Conservation (phyloP, 192 early-diverging fungal species). For the Geranomyces variabilis region DNA sequence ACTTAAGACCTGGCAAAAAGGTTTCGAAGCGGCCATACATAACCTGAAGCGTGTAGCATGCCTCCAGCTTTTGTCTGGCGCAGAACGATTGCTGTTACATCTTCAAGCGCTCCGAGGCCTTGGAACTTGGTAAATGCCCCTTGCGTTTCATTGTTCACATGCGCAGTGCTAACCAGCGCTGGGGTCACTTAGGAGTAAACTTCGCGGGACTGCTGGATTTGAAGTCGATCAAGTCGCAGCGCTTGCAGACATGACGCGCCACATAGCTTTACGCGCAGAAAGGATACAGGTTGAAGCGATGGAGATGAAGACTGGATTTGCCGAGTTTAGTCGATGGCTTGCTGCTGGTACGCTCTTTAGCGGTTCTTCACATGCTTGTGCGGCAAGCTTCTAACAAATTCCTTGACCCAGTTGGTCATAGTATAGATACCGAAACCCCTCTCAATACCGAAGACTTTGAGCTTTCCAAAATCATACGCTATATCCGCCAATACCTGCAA, state of each 20-base stretch:
- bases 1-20: not conserved
- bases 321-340: not conserved
- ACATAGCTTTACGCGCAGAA: not conserved
- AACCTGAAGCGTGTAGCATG: not conserved
- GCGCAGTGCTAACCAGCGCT: no score
- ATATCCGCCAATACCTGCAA: not conserved
- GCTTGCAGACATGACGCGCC: no score
- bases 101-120: conserved; percentile 9
- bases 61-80: not conserved
- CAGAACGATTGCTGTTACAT: conserved; percentile 3
- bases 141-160: no score
- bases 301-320: not conserved
- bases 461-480: not conserved
- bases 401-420: not conserved
- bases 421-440: not conserved
- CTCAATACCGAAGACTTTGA: not conserved
- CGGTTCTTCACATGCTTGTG: not conserved
- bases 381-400: not conserved
- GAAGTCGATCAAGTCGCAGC: no score
- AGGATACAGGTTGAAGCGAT: not conserved
- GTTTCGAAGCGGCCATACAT: not conserved
- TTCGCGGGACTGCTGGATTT: no score
- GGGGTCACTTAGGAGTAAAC: no score
- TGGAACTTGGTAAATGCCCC: conserved; percentile 1
- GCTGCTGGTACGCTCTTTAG: not conserved